A percentile compares a stretch with the other conserved stretches of the same genome.
These are phyloP conservation scores for Vachellia pachyceras DNA, from an alignment of 306 rosid species.

Conservation along the genomic window DNA sequence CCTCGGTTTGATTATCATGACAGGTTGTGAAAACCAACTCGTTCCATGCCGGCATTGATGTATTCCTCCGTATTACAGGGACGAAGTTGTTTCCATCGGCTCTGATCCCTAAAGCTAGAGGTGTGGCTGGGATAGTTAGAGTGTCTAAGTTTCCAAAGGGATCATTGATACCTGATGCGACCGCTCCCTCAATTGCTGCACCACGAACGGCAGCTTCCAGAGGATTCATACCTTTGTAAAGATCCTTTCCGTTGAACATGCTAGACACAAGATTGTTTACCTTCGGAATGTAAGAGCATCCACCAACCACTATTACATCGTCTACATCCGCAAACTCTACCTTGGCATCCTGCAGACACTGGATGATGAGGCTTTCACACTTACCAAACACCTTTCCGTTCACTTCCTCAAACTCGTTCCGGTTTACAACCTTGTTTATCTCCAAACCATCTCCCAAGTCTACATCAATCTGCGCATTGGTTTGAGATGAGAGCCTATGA, in stretches of 20 bases:
- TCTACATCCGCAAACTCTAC: constrained; percentile 58
- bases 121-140: constrained; percentile 77
- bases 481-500: constrained; percentile 69
- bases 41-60: constrained; percentile 77
- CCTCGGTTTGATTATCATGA: constrained; percentile 78
- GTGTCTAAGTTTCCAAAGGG: constrained; percentile 83
- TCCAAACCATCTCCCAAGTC: constrained; percentile 68
- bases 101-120: constrained; percentile 79
- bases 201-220: constrained; percentile 86
- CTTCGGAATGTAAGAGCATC: constrained; percentile 83
- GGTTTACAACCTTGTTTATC: constrained; percentile 56
- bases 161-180: constrained; percentile 77
- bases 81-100: constrained; percentile 69
- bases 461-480: constrained; percentile 57
- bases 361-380: constrained; percentile 65
- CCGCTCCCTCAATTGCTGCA: constrained; percentile 88
- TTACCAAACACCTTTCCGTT: constrained; percentile 68
- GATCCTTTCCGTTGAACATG: constrained; percentile 49
- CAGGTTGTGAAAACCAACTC: constrained; percentile 72
- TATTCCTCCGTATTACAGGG: constrained; percentile 70
- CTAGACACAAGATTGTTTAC: constrained; percentile 56
- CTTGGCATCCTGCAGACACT: constrained; percentile 78
- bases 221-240: constrained; percentile 69
- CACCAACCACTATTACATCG: constrained; percentile 80
- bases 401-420: constrained; percentile 76